These are phyloP conservation scores for Lolium perenne DNA, from an alignment of 176 grass and related monocot genomes.

Conservation along the genomic window DNA sequence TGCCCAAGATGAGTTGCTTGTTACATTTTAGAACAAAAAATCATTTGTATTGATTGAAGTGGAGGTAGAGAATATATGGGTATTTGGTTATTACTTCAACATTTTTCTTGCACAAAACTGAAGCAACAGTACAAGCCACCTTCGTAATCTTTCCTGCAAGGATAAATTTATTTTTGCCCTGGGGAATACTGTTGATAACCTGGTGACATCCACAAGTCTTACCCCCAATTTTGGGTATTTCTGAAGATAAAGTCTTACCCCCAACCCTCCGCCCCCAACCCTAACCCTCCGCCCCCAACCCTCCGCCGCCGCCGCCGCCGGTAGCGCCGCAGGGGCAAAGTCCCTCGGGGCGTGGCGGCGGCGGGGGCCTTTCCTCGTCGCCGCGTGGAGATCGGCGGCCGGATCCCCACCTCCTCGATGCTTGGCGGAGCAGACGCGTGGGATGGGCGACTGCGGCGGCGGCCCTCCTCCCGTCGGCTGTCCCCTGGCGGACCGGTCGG, in stretches of 20 bases:
- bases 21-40: slow-evolving; percentile 1
- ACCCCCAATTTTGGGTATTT: slow-evolving; percentile 77
- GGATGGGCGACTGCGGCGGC: too few relatives aligned
- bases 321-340: too few relatives aligned
- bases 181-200: slow-evolving; percentile 67
- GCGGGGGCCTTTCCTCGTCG: too few relatives aligned
- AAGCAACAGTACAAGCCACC: slow-evolving; percentile 58
- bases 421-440: too few relatives aligned
- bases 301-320: too few relatives aligned
- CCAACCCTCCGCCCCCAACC: too few relatives aligned
- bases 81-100: slow-evolving; percentile 61
- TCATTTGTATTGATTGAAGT: slow-evolving; percentile 10
- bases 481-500: too few relatives aligned
- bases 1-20: slow-evolving; percentile 37
- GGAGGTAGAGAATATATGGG: not conserved
- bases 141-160: slow-evolving; percentile 71
- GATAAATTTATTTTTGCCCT: slow-evolving; percentile 63
- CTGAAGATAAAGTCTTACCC: slow-evolving; percentile 80
- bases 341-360: too few relatives aligned
- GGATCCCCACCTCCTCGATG: too few relatives aligned
- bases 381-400: too few relatives aligned
- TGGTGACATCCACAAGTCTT: slow-evolving; percentile 87
- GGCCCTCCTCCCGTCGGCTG: too few relatives aligned
- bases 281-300: too few relatives aligned
- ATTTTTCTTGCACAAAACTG: slow-evolving; percentile 70